Evolutionary conservation across 2,329 filamentous ascomycete species (phyloP), one percentile per base, ranked within the genome.

Genomic region (Orbilia oligospora): DNA sequence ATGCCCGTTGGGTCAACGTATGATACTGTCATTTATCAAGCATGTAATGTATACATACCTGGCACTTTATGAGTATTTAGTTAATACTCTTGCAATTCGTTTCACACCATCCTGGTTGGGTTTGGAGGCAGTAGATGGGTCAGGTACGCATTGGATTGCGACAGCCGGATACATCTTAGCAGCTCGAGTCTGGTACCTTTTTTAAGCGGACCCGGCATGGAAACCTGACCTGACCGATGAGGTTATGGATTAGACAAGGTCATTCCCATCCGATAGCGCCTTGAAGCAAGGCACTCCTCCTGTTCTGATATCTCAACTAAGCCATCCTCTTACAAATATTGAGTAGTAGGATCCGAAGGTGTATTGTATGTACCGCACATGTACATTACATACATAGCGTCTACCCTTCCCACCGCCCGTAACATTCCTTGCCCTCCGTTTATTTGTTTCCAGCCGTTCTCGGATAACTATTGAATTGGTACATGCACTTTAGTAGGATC

Each of bases 71-170:
- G 3, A 30, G 27, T 6, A 63, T 49, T n/a, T n/a, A n/a, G n/a
- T n/a, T n/a, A n/a, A n/a, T n/a, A n/a, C n/a, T 65, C 49, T 51
- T 36, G 56, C 14, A 44, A 16, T 44, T 30, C 10, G 70, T 73
- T 73, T 67, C 70, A 73, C 51, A 73, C 70, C 70, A 73, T 73
- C 70, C 70, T 22, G 63, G 70, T 73, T 67, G 20, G 61, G 70
- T 24, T 73, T 73, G 70, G 70, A 73, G 20, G 56, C 44, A 73
- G 65, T 44, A 48, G 69, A 65, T 72, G 30, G 69, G 66, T 72
- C 70, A 73, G 70, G 70, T 58, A 73, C 70, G 70, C 70, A 73
- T 73, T 73, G 70, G 70, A 73, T 73, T 66, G 70, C 70, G 70
- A 73, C 61, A 61, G 51, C 70, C 70, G 70, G 56, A 73, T 73